Evolutionary conservation across 129 eudicot genomes (phyloP), one percentile per base, ranked within the genome.

Genomic region (Chrysanthemum seticuspe): DNA sequence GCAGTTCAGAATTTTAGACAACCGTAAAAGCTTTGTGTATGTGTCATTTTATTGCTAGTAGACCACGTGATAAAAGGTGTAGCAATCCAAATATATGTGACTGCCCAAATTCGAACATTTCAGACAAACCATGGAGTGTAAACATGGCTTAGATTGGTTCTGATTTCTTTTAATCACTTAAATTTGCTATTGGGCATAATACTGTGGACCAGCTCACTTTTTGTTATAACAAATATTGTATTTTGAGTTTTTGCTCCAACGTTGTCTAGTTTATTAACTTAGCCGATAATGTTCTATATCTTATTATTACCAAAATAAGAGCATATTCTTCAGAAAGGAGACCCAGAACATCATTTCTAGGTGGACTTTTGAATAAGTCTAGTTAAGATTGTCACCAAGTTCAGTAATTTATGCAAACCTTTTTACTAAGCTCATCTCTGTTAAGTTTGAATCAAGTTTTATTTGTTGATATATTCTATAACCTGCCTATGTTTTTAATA

Each of bases 331-430:
- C 29, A 8, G 31, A 61, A 47, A 60, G 45, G 60, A 62, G 69
- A 60, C 47, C 29, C n/a, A 61, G 27, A 5, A 31, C 10, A 13
- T 60, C 47, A 72, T 72, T 60, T 71, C 40, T 45, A 23, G 59
- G 59, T 71, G 48, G 68, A 61, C 69, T 61, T 72, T n/a, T 73
- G 69, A 58, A 47, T 48, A 72, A 59, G 48, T 72, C 34, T 23
- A 59, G 44, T 34, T 34, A 14, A 62, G 31, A 44, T 15, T 50
- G 23, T 61, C 60, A 62, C 50, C 31, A 47, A 13, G 62, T 62
- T 63, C 52, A 62, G 70, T 63, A 52, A 51, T 51, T 73, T 74
- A 29, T 51, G 63, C 18, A n/a, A 44, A 49, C 15, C 51, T 63
- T 31, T 53, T 29, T 9, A 48, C 16, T 51, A 9, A 61, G 1